phyloP scores from a whole-genome alignment of 805 yeast genomes.

The Jamesozyma jinghongensis region DNA sequence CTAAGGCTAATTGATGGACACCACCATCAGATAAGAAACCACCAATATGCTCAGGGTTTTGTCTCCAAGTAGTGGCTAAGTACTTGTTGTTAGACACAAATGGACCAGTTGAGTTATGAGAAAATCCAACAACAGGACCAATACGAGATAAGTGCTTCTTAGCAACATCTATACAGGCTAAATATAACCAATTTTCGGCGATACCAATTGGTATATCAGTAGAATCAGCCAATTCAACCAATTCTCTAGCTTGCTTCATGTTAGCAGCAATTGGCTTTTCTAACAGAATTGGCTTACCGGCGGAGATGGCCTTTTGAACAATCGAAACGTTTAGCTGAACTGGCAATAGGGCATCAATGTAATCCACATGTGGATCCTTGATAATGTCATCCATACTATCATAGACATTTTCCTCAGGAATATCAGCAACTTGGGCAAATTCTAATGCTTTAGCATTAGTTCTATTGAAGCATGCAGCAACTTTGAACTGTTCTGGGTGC shows the following conservation, averaged over 20 bases:
- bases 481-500: conserved; percentile 41
- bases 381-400: conserved; percentile 57
- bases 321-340: conserved; percentile 67
- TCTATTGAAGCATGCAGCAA: conserved; percentile 72
- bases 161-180: conserved; percentile 47
- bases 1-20: conserved; percentile 85
- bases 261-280: conserved; percentile 94
- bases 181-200: conserved; percentile 81
- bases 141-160: conserved; percentile 55
- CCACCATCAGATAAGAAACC: conserved; percentile 94
- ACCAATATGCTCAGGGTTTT: conserved; percentile 83
- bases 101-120: conserved; percentile 67
- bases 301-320: conserved; percentile 58
- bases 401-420: conserved; percentile 43
- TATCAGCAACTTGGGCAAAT: conserved; percentile 59
- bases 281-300: conserved; percentile 68
- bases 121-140: conserved; percentile 62
- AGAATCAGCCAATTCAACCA: conserved; percentile 55
- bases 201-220: conserved; percentile 63
- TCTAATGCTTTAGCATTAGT: conserved; percentile 73
- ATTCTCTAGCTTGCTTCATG: conserved; percentile 67
- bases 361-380: conserved; percentile 56
- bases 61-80: conserved; percentile 74
- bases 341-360: conserved; percentile 83
- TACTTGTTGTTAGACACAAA: conserved; percentile 55